A percentile compares a stretch with the other conserved stretches of the same genome.
These are phyloP conservation scores for Histomonas meleagridis DNA, from an alignment of 208 protist genomes.

Conservation along the genomic window DNA sequence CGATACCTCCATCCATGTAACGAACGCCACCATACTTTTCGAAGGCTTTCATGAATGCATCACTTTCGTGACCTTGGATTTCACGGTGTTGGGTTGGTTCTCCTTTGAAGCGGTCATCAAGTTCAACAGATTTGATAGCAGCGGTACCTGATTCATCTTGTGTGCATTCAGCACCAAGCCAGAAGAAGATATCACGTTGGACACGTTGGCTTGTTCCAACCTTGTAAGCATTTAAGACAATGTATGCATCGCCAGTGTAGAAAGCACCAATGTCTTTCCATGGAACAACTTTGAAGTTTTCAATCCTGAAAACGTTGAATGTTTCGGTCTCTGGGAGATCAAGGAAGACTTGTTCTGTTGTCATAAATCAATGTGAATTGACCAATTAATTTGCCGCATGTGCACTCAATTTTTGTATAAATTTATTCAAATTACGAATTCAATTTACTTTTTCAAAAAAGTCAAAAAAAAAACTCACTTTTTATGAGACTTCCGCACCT, in stretches of 20 bases:
- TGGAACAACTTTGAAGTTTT: slow-evolving; percentile 42
- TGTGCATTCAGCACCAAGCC: slow-evolving; percentile 45
- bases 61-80: slow-evolving; percentile 43
- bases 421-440: too few relatives aligned
- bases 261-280: slow-evolving; percentile 37
- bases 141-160: slow-evolving; percentile 49
- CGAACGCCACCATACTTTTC: background rate
- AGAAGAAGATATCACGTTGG: slow-evolving; percentile 43
- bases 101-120: slow-evolving; percentile 49
- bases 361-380: too few relatives aligned
- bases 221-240: slow-evolving; percentile 40
- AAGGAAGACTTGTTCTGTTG: too few relatives aligned
- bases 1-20: background rate
- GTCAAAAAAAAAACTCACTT: too few relatives aligned
- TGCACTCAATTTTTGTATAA: too few relatives aligned
- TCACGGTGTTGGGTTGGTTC: slow-evolving; percentile 51
- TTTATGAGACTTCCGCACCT: too few relatives aligned
- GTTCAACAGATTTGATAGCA: slow-evolving; percentile 53
- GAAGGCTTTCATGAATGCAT: slow-evolving; percentile 39
- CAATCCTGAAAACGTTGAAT: slow-evolving; percentile 42
- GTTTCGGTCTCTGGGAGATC: slow-evolving; percentile 26
- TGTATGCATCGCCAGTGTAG: slow-evolving; percentile 43
- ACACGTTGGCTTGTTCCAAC: background rate
- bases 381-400: too few relatives aligned
- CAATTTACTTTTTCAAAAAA: too few relatives aligned